Evolutionary conservation across 371 early-diverging fungal species (phyloP).

Genomic region (Haplosporangium sp.): DNA sequence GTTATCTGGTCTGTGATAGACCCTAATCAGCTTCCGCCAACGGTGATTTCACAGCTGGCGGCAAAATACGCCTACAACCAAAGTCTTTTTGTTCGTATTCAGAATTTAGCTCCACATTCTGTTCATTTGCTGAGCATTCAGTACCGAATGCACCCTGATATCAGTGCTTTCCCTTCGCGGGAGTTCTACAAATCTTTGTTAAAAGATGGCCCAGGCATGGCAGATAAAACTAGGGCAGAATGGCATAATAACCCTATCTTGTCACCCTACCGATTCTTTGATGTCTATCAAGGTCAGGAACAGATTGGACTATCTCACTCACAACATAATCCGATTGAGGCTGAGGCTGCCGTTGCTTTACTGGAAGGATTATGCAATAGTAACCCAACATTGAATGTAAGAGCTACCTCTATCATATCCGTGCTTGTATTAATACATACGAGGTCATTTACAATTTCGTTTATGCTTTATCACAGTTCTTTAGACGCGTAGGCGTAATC

Average conservation of each 20-base stretch:
- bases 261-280: constrained; percentile 85
- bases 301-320: constrained; percentile 75
- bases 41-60: constrained; percentile 85
- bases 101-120: constrained; percentile 67
- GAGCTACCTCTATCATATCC: not conserved
- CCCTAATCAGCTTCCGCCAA: constrained; percentile 97
- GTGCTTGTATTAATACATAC: no score
- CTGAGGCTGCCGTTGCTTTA: constrained; percentile 77
- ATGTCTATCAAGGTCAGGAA: constrained; percentile 81
- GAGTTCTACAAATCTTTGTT: constrained; percentile 87
- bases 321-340: constrained; percentile 86
- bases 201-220: constrained; percentile 83
- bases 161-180: constrained; percentile 85
- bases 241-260: constrained; percentile 83
- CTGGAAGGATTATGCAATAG: constrained; percentile 70
- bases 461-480: constrained; percentile 63
- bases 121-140: constrained; percentile 91
- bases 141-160: constrained; percentile 98
- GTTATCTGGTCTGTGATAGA: constrained; percentile 61
- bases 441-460: not conserved
- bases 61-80: constrained; percentile 85
- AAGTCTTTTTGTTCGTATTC: constrained; percentile 89
- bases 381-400: constrained; percentile 71
- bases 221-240: constrained; percentile 64
- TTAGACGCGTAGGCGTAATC: constrained; percentile 85